Base-by-base conservation (phyloP, 805 yeast genomes). In the Candida cerambycidarum region DNA sequence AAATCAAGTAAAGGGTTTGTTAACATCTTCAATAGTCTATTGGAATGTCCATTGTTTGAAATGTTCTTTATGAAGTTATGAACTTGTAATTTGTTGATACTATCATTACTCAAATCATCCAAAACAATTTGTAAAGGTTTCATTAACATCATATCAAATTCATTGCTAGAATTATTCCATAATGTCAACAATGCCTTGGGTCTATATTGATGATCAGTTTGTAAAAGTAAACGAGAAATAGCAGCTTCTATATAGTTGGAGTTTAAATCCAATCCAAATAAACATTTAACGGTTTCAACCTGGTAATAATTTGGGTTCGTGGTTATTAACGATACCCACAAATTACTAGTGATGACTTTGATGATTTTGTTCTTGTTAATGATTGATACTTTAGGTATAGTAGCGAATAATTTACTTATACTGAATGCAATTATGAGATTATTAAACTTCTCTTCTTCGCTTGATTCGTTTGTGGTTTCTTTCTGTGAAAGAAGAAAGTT, bases 151-250 rank as follows among this genome's bases (percentile, higher is more conserved):
- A 59, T 48, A 39, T 73, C 82, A 0, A 64, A 57, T 28, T 80
- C 87, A 33, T 72, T 75, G n/a, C 70, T 60, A 0, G 92, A 75
- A 52, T 86, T 92, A 3, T 73, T 71, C 97, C 97, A 92, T 4
- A 90, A 57, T 7, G 79, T 73, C 39, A 79, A 73, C 48, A 88
- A 76, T 0, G 85, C 83, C 13, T 67, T 59, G 1, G 83, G 60
- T 45, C 80, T 69, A 13, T 70, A 62, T 14, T 41, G 13, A 9
- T 41, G 41, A 4, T 67, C 55, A 2, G 61, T 50, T 3, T 71
- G 56, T 11, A 82, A 54, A 23, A 87, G 71, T 36, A 80, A 69
- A 1, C 76, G 67, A 0, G 87, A 67, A 2, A 90, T 48, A 0
- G 88, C 85, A 1, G 95, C 92, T 53, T 89, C 95, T 18, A 89